These are phyloP conservation scores for Hypoxylon perforatum DNA, from an alignment of 495 filamentous ascomycete genomes.

Conservation along the genomic window DNA sequence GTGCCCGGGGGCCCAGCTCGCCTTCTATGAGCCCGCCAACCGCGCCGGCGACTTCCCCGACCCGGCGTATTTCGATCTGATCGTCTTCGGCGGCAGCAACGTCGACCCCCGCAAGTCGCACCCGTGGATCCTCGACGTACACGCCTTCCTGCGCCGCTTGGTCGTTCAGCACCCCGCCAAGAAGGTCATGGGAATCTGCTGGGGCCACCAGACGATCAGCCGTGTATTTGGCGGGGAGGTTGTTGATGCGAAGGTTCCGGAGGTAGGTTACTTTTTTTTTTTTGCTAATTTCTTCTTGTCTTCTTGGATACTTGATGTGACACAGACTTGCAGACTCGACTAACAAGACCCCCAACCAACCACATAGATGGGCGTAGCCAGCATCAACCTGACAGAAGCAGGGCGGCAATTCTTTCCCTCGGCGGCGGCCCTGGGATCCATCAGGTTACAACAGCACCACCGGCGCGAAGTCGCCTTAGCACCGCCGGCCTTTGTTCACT, in stretches of 20 bases:
- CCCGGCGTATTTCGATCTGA: constrained; percentile 57
- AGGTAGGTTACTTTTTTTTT: constrained; percentile 41
- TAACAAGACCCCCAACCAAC: no score
- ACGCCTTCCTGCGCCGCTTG: constrained; percentile 53
- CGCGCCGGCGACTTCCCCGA: constrained; percentile 52
- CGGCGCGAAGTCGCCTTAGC: constrained; percentile 49
- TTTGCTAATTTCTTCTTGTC: neutral
- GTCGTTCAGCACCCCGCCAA: constrained; percentile 50
- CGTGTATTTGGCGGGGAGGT: constrained; percentile 55
- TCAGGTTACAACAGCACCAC: constrained; percentile 59
- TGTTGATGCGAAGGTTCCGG: constrained; percentile 51
- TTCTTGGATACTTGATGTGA: neutral
- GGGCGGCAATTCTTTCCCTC: constrained; percentile 53
- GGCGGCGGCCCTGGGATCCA: constrained; percentile 20
- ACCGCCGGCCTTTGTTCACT: constrained; percentile 46
- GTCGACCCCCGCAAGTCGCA: constrained; percentile 57
- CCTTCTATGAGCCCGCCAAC: constrained; percentile 58
- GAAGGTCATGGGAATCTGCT: constrained; percentile 60
- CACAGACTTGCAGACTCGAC: no score
- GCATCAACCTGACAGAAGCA: constrained; percentile 48
- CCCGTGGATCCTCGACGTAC: constrained; percentile 57
- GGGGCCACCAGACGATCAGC: constrained; percentile 61
- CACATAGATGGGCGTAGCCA: constrained; percentile 54
- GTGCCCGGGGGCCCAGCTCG: constrained; percentile 39
- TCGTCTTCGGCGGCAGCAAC: constrained; percentile 60